Evolutionary conservation across 1,284 basidiomycete species (phyloP), one percentile per base, ranked within the genome.

Genomic region (Peniophora sp.): DNA sequence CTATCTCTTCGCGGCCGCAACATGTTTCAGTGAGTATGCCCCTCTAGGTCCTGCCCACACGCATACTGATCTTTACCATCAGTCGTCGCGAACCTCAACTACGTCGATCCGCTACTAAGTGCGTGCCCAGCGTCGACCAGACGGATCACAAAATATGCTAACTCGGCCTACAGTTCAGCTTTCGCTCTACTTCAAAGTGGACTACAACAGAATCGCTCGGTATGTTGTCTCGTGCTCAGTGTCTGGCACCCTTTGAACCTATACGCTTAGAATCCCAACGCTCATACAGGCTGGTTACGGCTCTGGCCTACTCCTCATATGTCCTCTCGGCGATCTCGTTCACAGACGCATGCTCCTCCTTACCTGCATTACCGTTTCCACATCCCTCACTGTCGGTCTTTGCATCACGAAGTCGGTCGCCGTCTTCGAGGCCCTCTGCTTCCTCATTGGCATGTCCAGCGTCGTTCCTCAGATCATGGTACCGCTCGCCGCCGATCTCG

Each of bases 21-120:
- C 81, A 56, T 87, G 85, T n/a, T 77, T 79, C 51, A 63, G 68
- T 73, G 48, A 57, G 78, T 32, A 56, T 8, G 12, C 55, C 27
- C 37, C 51, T 43, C 17, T n/a, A 18, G 3, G 10, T 2, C 23
- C n/a, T 45, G n/a, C 6, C 15, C 15, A 10, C 34, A 36, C 34
- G 15, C 37, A 17, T n/a, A 41, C 15, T 41, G 37, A 41, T 41
- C n/a, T 17, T 15, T 41, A 8, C n/a, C 5, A 23, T 10, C 50
- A 81, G 79, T 65, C 43, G 78, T 78, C 23, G 73, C 77, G 17
- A 88, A 88, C 55, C 60, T 88, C 47, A 88, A 86, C 59, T 88
- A 88, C 56, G 81, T 81, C 53, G 86, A 85, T 63, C 85, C 86
- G 0, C 64, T 88, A 52, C 65, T 88, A 14, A 83, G 86, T 76